phyloP scores from a whole-genome alignment of 768 basidiomycete genomes.

The Termitomyces sp. region DNA sequence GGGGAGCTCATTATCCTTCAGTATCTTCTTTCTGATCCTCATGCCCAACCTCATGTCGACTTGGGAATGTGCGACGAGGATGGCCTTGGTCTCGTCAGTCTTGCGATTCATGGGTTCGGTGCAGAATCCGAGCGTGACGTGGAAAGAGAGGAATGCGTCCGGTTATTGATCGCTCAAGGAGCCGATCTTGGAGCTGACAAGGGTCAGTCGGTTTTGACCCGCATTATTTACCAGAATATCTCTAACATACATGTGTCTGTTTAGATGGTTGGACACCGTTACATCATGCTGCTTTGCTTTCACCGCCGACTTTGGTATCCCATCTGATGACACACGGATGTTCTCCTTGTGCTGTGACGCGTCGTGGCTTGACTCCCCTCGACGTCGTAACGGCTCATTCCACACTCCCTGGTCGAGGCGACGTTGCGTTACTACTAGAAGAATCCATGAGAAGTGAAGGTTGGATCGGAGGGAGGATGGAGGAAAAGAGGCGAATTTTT shows the following conservation, averaged over 20 bases:
- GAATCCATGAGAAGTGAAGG: slow-evolving; percentile 87
- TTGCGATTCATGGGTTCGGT: slow-evolving; percentile 78
- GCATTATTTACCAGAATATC: slow-evolving; percentile 1
- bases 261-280: slow-evolving; percentile 94
- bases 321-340: slow-evolving; percentile 92
- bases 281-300: slow-evolving; percentile 85
- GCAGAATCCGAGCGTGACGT: slow-evolving; percentile 79
- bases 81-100: slow-evolving; percentile 75
- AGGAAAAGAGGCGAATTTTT: slow-evolving; percentile 54
- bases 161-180: slow-evolving; percentile 76
- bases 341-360: slow-evolving; percentile 75
- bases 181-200: slow-evolving; percentile 67
- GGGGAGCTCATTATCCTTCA: slow-evolving; percentile 72
- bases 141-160: slow-evolving; percentile 88
- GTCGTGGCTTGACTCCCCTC: slow-evolving; percentile 77
- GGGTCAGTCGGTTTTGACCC: slow-evolving; percentile 37
- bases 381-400: slow-evolving; percentile 89
- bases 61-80: slow-evolving; percentile 78
- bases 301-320: slow-evolving; percentile 88
- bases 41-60: slow-evolving; percentile 65
- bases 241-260: slow-evolving; percentile 7
- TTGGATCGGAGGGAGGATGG: slow-evolving; percentile 78
- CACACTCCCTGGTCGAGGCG: slow-evolving; percentile 75
- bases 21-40: slow-evolving; percentile 66
- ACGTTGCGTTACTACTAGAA: slow-evolving; percentile 82